Conservation (phyloP, 768 basidiomycete species). For the Podaxis carcinomalis region DNA sequence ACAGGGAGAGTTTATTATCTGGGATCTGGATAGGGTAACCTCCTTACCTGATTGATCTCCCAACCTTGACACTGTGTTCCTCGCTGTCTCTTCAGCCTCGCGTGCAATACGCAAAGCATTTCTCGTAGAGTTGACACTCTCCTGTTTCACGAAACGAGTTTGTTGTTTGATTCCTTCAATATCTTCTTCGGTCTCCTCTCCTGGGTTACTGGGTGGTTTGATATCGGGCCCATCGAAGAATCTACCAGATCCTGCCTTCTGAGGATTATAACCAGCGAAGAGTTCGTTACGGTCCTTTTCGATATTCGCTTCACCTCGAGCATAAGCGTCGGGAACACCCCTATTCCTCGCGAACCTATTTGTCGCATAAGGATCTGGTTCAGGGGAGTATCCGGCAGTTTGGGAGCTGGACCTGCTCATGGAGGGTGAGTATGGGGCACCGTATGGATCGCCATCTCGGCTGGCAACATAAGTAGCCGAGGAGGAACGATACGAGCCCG, state of each 20-base stretch:
- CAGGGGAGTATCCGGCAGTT: constrained; percentile 15
- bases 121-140: constrained; percentile 81
- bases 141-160: constrained; percentile 86
- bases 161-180: constrained; percentile 94
- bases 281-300: constrained; percentile 69
- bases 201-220: constrained; percentile 45
- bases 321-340: constrained; percentile 60
- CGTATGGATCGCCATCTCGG: constrained; percentile 59
- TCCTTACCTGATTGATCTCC: constrained; percentile 89
- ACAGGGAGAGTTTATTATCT: constrained; percentile 8
- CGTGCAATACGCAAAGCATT: constrained; percentile 91
- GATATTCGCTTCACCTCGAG: constrained; percentile 54
- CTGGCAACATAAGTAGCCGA: constrained; percentile 64
- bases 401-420: constrained; percentile 10
- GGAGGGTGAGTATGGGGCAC: constrained; percentile 18
- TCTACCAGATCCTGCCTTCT: constrained; percentile 54
- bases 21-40: not conserved
- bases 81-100: constrained; percentile 96
- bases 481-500: constrained; percentile 17
- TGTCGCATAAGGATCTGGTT: constrained; percentile 30
- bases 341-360: constrained; percentile 44
- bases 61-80: constrained; percentile 76
- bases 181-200: constrained; percentile 81
- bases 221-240: constrained; percentile 63
- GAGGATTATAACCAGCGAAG: constrained; percentile 69